Conservation (phyloP, 164 flowering plant genomes). For the Vitis cinerea region DNA sequence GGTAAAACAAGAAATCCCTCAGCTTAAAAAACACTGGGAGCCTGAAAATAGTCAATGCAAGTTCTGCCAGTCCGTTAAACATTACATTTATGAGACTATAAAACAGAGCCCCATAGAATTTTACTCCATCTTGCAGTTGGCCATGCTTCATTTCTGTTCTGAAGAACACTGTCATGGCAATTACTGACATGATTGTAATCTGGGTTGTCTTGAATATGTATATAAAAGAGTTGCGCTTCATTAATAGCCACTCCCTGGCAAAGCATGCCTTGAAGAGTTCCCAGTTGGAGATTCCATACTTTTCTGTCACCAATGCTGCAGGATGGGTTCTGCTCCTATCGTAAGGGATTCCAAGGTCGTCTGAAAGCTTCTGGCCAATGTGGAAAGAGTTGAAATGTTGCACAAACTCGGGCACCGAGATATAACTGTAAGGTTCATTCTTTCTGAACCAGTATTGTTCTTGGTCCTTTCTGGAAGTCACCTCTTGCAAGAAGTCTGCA, state of each 20-base stretch:
- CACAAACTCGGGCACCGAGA: conserved; percentile 31
- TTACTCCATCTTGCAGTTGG: conserved; percentile 31
- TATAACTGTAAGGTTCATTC: conserved; percentile 26
- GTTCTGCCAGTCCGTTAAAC: conserved; percentile 63
- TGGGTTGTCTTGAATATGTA: conserved; percentile 44
- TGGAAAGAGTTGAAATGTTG: conserved; percentile 28
- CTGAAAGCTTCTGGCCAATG: conserved; percentile 27
- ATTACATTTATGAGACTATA: conserved; percentile 49
- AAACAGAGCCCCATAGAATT: conserved; percentile 49
- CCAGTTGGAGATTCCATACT: conserved; percentile 35
- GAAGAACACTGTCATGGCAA: conserved; percentile 37
- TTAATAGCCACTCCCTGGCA: conserved; percentile 45
- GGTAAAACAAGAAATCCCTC: conserved; percentile 49
- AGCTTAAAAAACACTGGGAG: conserved; percentile 64
- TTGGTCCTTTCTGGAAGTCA: conserved; percentile 55
- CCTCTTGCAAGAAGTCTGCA: conserved; percentile 70
- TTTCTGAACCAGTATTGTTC: conserved; percentile 46
- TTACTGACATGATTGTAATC: conserved; percentile 33
- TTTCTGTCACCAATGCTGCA: conserved; percentile 34
- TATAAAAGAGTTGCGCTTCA: conserved; percentile 52
- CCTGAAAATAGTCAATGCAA: conserved; percentile 39
- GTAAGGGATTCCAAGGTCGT: conserved; percentile 26
- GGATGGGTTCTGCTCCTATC: conserved; percentile 33
- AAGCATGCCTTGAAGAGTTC: conserved; percentile 48
- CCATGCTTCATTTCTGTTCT: conserved; percentile 39